Conservation (phyloP, 768 basidiomycete genomes). For the Suillus ampliporus region DNA sequence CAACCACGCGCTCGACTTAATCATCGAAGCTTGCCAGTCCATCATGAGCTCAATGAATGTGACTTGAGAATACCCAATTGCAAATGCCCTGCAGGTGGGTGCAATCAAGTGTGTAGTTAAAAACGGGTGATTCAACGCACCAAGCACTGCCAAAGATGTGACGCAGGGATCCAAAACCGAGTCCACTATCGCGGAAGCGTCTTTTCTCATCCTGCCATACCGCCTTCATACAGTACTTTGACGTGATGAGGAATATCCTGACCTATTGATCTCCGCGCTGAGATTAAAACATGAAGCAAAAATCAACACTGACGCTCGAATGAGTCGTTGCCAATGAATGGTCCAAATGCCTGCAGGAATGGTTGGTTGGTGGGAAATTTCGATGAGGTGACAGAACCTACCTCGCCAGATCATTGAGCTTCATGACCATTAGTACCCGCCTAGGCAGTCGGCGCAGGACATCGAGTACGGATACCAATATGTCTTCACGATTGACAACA, state of each 20-base stretch:
- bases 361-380: background rate
- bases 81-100: slow-evolving; percentile 57
- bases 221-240: slow-evolving; percentile 83
- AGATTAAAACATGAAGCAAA: background rate
- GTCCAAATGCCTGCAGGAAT: slow-evolving; percentile 68
- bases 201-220: slow-evolving; percentile 76
- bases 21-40: slow-evolving; percentile 63
- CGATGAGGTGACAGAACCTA: slow-evolving; percentile 31
- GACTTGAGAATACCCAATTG: slow-evolving; percentile 55
- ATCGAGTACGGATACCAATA: slow-evolving; percentile 86
- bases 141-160: slow-evolving; percentile 71
- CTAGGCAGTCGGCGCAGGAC: slow-evolving; percentile 87
- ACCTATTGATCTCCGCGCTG: slow-evolving; percentile 44
- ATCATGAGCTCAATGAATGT: slow-evolving; percentile 62
- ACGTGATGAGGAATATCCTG: slow-evolving; percentile 90
- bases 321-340: slow-evolving; percentile 87
- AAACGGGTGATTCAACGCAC: slow-evolving; percentile 45
- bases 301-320: slow-evolving; percentile 57
- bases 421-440: slow-evolving; percentile 82
- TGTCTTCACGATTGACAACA: slow-evolving; percentile 77
- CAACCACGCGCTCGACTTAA: slow-evolving; percentile 68
- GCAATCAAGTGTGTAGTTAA: slow-evolving; percentile 3
- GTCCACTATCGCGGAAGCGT: slow-evolving; percentile 55
- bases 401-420: slow-evolving; percentile 86
- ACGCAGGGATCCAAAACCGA: slow-evolving; percentile 56